phyloP scores from a whole-genome alignment of 1,284 basidiomycete genomes.

The Apiotrichum akiyoshidainum region DNA sequence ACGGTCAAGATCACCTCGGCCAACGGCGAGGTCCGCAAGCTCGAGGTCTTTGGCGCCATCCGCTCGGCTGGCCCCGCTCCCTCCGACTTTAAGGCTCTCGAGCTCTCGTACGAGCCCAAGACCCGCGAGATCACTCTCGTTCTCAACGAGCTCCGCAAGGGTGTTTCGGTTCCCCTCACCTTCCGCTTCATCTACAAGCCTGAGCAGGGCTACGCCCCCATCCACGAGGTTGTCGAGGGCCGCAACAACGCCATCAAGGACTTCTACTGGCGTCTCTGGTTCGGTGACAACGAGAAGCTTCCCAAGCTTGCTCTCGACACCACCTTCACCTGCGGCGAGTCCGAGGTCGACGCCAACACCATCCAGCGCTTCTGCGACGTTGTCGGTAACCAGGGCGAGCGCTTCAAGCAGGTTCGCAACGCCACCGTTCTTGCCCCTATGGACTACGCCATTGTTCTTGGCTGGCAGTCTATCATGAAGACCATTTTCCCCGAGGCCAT shows the following conservation, averaged over 20 bases:
- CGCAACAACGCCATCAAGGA: constrained; percentile 91
- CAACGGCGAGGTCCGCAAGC: constrained; percentile 52
- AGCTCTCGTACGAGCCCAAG: constrained; percentile 62
- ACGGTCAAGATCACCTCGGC: constrained; percentile 62
- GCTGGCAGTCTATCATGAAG: constrained; percentile 97
- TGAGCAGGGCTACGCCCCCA: constrained; percentile 82
- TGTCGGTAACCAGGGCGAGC: constrained; percentile 86
- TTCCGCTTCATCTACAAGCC: constrained; percentile 86
- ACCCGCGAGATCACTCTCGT: constrained; percentile 66
- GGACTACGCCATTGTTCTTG: constrained; percentile 98
- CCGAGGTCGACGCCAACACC: constrained; percentile 68
- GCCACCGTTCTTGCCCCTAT: constrained; percentile 79
- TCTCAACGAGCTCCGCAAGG: constrained; percentile 79
- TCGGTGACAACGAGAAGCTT: constrained; percentile 73
- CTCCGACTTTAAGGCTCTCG: constrained; percentile 74
- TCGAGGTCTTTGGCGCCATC: constrained; percentile 70
- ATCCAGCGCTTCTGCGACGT: constrained; percentile 90
- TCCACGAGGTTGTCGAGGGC: constrained; percentile 81
- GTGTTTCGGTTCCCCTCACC: constrained; percentile 66
- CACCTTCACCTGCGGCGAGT: constrained; percentile 80
- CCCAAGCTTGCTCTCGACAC: constrained; percentile 68
- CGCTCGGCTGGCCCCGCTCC: constrained; percentile 66
- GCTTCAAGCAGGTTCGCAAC: constrained; percentile 71
- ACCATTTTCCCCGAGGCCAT: constrained; percentile 89
- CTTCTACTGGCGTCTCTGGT: constrained; percentile 97